Evolutionary conservation across 192 early-diverging fungal genomes (phyloP).

Genomic region (Cladochytrium replicatum): DNA sequence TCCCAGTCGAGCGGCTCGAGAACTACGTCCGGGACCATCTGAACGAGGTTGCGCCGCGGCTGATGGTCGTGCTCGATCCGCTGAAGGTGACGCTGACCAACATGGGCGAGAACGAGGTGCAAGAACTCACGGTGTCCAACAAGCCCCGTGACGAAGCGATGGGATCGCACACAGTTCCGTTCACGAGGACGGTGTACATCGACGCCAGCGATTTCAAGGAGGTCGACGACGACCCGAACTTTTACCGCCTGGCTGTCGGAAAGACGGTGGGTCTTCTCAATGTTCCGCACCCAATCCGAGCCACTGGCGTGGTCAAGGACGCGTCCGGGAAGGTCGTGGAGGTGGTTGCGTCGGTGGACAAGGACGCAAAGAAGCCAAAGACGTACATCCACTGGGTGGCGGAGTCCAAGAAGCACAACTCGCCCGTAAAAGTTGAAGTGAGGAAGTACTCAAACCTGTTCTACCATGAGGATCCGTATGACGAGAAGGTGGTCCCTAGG

Average conservation of each 20-base stretch:
- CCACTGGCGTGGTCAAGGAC: constrained; percentile 66
- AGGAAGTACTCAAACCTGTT: constrained; percentile 83
- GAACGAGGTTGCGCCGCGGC: constrained; percentile 81
- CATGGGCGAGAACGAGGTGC: constrained; percentile 61
- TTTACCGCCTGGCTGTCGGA: constrained; percentile 84
- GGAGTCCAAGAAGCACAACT: constrained; percentile 68
- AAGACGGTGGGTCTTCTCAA: constrained; percentile 92
- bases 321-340: constrained; percentile 71
- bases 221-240: constrained; percentile 83
- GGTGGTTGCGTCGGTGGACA: constrained; percentile 73
- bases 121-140: constrained; percentile 75
- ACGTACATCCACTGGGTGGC: constrained; percentile 99
- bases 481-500: constrained; percentile 68
- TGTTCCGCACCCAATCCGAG: constrained; percentile 80
- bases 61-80: constrained; percentile 86
- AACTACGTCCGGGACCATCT: constrained; percentile 91
- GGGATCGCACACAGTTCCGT: constrained; percentile 81
- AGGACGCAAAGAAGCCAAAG: constrained; percentile 70
- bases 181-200: constrained; percentile 89
- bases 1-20: constrained; percentile 82
- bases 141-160: constrained; percentile 81
- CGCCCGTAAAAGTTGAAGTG: constrained; percentile 77
- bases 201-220: constrained; percentile 89
- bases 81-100: constrained; percentile 84
- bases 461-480: constrained; percentile 75